Percentiles rank a stretch among this genome's conserved stretches.
phyloP scores from a whole-genome alignment of 1,284 basidiomycete species.

The Xanthoconium separans region DNA sequence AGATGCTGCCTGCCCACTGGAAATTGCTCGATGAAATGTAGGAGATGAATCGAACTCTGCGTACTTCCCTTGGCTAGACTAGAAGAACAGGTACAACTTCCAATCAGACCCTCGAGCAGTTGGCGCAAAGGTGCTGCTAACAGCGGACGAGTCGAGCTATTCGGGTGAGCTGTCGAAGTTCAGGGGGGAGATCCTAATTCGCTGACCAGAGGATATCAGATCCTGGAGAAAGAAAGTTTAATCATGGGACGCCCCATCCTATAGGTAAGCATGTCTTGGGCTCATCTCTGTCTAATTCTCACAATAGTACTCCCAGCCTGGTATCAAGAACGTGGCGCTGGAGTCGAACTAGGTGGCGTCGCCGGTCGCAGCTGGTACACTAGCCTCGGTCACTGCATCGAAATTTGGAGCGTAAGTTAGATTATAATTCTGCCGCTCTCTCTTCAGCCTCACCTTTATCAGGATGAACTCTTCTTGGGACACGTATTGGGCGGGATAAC shows the following conservation, averaged over 20 bases:
- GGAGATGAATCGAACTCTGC: neutral
- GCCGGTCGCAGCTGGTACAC: slow-evolving; percentile 71
- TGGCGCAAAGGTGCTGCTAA: slow-evolving; percentile 54
- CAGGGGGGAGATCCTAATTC: no score
- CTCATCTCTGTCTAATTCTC: neutral
- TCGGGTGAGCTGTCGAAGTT: slow-evolving; percentile 17
- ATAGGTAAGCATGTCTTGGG: slow-evolving; percentile 55
- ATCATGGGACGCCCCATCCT: slow-evolving; percentile 56
- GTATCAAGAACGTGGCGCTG: slow-evolving; percentile 38
- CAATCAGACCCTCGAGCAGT: slow-evolving; percentile 59
- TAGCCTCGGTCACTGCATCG: slow-evolving; percentile 60
- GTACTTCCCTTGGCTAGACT: neutral
- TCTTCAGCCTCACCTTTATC: slow-evolving; percentile 3
- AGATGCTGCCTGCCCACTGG: slow-evolving; percentile 55
- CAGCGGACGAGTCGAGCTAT: slow-evolving; percentile 40
- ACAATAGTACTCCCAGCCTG: slow-evolving; percentile 34
- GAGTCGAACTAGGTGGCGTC: slow-evolving; percentile 30
- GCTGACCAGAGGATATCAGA: slow-evolving; percentile 39
- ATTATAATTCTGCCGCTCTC: neutral
- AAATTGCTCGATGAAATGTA: slow-evolving; percentile 51
- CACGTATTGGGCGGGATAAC: slow-evolving; percentile 63
- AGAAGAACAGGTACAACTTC: slow-evolving; percentile 55
- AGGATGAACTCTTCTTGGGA: slow-evolving; percentile 53
- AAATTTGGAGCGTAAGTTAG: slow-evolving; percentile 50
- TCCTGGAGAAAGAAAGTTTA: slow-evolving; percentile 40